phyloP scores from a whole-genome alignment of 331 rosid genomes.

The Pyrus hybrid region DNA sequence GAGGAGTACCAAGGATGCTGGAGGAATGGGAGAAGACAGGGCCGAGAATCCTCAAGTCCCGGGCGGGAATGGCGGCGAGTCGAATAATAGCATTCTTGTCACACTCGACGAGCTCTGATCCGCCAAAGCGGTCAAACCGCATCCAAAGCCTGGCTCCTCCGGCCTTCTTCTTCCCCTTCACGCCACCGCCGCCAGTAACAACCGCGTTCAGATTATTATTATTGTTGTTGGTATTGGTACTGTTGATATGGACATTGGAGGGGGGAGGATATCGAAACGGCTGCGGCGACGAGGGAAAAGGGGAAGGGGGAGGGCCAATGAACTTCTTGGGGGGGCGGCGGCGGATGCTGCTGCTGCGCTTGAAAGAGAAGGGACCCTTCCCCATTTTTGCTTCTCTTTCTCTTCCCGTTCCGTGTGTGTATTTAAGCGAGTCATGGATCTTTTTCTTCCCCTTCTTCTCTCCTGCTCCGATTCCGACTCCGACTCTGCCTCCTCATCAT shows the following conservation, averaged over 20 bases:
- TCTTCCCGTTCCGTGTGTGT: not conserved
- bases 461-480: not conserved
- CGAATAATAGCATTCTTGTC: constrained; percentile 71
- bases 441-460: not conserved
- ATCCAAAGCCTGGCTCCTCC: constrained; percentile 28
- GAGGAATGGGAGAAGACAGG: constrained; percentile 90
- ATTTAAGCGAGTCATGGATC: not conserved
- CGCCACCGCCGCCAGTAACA: not conserved
- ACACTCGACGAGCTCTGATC: constrained; percentile 64
- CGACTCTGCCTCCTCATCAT: not conserved
- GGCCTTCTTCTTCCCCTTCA: constrained; percentile 73
- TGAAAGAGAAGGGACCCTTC: constrained; percentile 39
- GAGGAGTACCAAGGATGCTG: constrained; percentile 50
- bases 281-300: not conserved
- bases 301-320: not conserved
- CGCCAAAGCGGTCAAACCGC: constrained; percentile 61
- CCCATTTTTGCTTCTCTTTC: constrained; percentile 24
- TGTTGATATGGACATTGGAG: not conserved
- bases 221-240: not conserved
- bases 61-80: constrained; percentile 68
- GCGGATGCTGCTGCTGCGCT: constrained; percentile 23
- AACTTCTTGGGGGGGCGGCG: constrained; percentile 35
- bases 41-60: constrained; percentile 80
- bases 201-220: not conserved
- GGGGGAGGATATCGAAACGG: not conserved